Evolutionary conservation across 2,329 filamentous ascomycete species (phyloP).

Genomic region (Dothiorella sarmentorum): DNA sequence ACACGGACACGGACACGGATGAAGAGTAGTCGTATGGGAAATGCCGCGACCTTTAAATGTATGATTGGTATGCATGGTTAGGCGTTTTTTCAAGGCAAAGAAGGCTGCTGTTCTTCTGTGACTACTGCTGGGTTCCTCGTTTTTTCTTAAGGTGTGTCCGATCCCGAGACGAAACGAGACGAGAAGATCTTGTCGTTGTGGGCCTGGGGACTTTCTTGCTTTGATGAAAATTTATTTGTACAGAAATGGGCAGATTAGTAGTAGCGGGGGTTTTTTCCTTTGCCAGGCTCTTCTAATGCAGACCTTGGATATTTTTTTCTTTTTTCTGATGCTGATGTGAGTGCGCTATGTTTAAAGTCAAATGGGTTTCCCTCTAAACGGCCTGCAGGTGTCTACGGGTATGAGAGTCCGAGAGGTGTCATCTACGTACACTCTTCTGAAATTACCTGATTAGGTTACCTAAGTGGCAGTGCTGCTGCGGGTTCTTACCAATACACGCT

Average conservation of each 20-base stretch:
- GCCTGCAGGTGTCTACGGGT: too few relatives aligned
- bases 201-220: background rate
- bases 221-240: background rate
- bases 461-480: too few relatives aligned
- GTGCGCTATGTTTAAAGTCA: too few relatives aligned
- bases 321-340: background rate
- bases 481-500: too few relatives aligned
- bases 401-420: too few relatives aligned
- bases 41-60: conserved; percentile 1
- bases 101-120: background rate
- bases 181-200: background rate
- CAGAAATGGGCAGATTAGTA: background rate
- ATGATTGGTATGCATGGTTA: conserved; percentile 14
- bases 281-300: background rate
- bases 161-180: too few relatives aligned
- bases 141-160: background rate
- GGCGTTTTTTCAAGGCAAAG: conserved; percentile 5
- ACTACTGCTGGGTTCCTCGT: conserved; percentile 18
- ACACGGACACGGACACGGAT: conserved; percentile 42
- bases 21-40: conserved; percentile 32
- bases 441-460: too few relatives aligned
- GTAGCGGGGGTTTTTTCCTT: background rate
- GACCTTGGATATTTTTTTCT: background rate
- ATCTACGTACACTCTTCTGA: too few relatives aligned
- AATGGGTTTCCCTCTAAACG: too few relatives aligned